Evolutionary conservation across 2,329 filamentous ascomycete genomes (phyloP).

Genomic region (Colletotrichum sp.): DNA sequence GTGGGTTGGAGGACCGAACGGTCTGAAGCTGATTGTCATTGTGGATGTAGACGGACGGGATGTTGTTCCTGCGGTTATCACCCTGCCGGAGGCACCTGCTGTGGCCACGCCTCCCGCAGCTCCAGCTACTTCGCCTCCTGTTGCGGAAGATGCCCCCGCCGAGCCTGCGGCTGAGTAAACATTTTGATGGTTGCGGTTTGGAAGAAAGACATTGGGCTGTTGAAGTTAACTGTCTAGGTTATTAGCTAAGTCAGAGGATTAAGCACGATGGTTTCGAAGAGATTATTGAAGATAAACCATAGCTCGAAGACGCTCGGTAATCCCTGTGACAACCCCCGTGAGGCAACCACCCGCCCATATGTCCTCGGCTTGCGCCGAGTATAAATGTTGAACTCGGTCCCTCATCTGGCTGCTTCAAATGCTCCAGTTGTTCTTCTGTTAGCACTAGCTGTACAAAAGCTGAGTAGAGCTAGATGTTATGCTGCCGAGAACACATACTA

Average conservation of each 20-base stretch:
- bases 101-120: fast-evolving
- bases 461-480: too few species aligned
- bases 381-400: too few species aligned
- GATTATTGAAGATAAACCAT: neutral
- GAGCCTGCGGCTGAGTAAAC: neutral
- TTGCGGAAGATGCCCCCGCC: neutral
- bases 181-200: too few species aligned
- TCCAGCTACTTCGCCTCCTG: neutral
- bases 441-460: too few species aligned
- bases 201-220: too few species aligned
- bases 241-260: too few species aligned
- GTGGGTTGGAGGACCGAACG: neutral
- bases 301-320: neutral
- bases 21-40: slow-evolving; percentile 1
- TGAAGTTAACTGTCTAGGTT: too few species aligned
- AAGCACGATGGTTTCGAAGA: neutral
- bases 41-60: neutral
- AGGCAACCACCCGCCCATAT: too few species aligned
- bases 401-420: too few species aligned
- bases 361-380: too few species aligned
- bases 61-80: neutral
- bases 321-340: fast-evolving
- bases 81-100: neutral
- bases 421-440: fast-evolving
- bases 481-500: too few species aligned